Conservation (phyloP, 352 stramenopile species). For the Phytophthora tentaculata region DNA sequence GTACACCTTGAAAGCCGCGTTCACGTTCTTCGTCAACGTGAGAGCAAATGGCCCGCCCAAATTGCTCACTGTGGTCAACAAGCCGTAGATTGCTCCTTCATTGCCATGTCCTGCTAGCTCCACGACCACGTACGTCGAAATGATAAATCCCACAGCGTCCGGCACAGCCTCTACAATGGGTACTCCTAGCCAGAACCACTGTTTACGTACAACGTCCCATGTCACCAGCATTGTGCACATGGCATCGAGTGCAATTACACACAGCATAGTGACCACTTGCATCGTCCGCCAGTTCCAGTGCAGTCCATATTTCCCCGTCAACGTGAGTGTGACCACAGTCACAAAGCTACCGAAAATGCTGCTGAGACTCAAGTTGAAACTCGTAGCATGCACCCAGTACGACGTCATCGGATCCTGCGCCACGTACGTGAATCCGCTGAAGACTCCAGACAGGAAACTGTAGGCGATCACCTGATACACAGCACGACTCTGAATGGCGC, state of each 20-base stretch:
- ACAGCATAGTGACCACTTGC: conserved; percentile 48
- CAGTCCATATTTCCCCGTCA: conserved; percentile 56
- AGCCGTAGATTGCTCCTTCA: conserved; percentile 60
- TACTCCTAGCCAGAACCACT: conserved; percentile 66
- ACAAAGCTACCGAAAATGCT: conserved; percentile 52
- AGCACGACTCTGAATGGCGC: conserved; percentile 48
- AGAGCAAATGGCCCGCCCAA: conserved; percentile 48
- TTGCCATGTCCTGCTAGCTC: conserved; percentile 61
- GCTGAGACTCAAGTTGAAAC: conserved; percentile 52
- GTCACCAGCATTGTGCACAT: conserved; percentile 62
- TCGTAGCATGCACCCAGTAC: conserved; percentile 58
- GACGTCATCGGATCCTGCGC: conserved; percentile 54
- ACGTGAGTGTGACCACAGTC: conserved; percentile 47
- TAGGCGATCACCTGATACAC: conserved; percentile 67
- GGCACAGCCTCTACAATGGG: conserved; percentile 55
- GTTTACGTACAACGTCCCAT: conserved; percentile 55
- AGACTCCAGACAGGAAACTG: conserved; percentile 50
- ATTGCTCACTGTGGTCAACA: conserved; percentile 65
- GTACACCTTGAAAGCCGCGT: conserved; percentile 51
- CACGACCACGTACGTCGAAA: conserved; percentile 62
- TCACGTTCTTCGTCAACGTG: conserved; percentile 61
- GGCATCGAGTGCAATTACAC: conserved; percentile 50
- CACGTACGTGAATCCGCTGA: conserved; percentile 54
- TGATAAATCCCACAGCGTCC: conserved; percentile 53
- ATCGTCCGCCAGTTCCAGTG: conserved; percentile 64